Percentiles rank a stretch among this genome's conserved stretches.
Evolutionary conservation across 2,329 filamentous ascomycete genomes (phyloP).

Genomic region (Ophiostoma ulmi): DNA sequence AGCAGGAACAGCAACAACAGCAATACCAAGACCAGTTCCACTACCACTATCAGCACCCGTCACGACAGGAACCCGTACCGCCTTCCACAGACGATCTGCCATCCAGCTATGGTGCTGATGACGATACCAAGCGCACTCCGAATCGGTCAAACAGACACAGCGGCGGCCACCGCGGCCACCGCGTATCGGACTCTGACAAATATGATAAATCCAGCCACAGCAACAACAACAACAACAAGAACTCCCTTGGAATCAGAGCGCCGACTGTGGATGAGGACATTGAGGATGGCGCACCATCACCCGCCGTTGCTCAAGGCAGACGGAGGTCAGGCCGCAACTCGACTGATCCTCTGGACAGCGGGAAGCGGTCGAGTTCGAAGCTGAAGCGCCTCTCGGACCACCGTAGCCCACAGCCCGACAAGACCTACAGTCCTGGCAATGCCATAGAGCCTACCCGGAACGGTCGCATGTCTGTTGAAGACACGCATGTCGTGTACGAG

Average conservation of each 20-base stretch:
- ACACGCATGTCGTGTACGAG: conserved; percentile 49
- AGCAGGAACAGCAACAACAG: conserved; percentile 14
- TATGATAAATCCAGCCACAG: not conserved
- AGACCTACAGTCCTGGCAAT: conserved; percentile 29
- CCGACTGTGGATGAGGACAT: conserved; percentile 34
- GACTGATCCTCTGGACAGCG: conserved; percentile 43
- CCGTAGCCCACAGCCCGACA: conserved; percentile 40
- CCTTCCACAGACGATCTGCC: not conserved
- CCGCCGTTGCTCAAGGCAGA: conserved; percentile 58
- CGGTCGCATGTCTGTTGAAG: conserved; percentile 18
- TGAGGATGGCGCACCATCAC: conserved; percentile 65
- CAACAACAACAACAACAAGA: not conserved
- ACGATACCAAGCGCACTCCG: not conserved
- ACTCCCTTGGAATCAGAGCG: not conserved
- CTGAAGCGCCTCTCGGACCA: conserved; percentile 54
- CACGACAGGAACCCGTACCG: not conserved
- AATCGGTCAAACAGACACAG: not conserved
- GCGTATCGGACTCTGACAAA: not conserved
- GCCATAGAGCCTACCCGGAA: conserved; percentile 36
- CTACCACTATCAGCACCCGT: not conserved
- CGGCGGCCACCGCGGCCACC: not conserved
- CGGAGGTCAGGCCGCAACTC: conserved; percentile 47
- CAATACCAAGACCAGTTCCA: not conserved
- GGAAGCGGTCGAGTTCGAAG: conserved; percentile 54
- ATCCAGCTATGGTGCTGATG: not conserved